Evolutionary conservation across 2,329 filamentous ascomycete genomes (phyloP).

Genomic region (Ophiocordyceps robertsii): DNA sequence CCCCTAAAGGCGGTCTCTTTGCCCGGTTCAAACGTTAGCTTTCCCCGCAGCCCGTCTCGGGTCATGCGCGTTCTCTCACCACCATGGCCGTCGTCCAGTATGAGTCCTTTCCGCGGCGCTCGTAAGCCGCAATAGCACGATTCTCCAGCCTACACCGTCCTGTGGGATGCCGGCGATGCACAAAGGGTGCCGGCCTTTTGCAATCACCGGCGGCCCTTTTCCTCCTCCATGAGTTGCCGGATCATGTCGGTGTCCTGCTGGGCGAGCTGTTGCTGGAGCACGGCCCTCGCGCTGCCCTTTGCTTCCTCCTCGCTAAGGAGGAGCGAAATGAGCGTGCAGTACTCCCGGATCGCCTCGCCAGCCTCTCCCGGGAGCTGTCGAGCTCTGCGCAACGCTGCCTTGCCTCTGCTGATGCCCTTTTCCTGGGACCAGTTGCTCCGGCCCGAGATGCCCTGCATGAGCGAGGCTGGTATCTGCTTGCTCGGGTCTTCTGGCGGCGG

Average conservation of each 20-base stretch:
- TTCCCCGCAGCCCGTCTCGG: background rate
- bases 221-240: conserved; percentile 32
- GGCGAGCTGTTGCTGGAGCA: conserved; percentile 30
- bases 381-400: conserved; percentile 36
- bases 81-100: background rate
- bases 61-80: background rate
- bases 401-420: conserved; percentile 41
- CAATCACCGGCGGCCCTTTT: conserved; percentile 15
- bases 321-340: conserved; percentile 40
- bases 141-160: background rate
- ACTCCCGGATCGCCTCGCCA: conserved; percentile 47
- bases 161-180: background rate
- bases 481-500: conserved; percentile 22
- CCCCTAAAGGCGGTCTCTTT: conserved; percentile 25
- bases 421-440: conserved; percentile 42
- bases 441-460: conserved; percentile 19
- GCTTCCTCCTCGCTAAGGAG: conserved; percentile 25
- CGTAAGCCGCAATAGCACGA: background rate
- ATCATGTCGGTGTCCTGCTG: conserved; percentile 36
- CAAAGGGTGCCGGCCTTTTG: too few species aligned
- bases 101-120: background rate
- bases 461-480: conserved; percentile 16
- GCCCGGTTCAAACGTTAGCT: conserved; percentile 28
- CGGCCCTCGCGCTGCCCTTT: conserved; percentile 16
- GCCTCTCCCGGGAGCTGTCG: conserved; percentile 36